phyloP scores from a whole-genome alignment of 140 eudicot genomes.

The Anethum foeniculum region DNA sequence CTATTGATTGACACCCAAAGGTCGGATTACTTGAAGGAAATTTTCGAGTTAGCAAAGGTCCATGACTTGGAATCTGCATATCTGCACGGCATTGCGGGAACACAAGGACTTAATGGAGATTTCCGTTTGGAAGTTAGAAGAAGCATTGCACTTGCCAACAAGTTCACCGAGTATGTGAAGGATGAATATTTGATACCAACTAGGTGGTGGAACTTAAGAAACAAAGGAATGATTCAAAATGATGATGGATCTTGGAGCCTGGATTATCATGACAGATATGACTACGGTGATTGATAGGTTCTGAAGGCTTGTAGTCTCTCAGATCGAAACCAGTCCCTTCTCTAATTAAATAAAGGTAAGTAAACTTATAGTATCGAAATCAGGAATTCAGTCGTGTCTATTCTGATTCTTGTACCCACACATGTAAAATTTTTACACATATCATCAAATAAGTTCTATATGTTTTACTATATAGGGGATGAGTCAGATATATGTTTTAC shows the following conservation, averaged over 20 bases:
- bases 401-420: neutral
- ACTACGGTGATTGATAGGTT: constrained; percentile 10
- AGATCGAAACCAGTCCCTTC: neutral
- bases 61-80: constrained; percentile 48
- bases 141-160: constrained; percentile 47
- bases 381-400: neutral
- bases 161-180: constrained; percentile 34
- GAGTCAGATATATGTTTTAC: neutral
- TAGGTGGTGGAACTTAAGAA: constrained; percentile 54
- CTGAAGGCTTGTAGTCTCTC: neutral
- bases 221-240: constrained; percentile 63
- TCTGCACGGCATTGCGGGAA: constrained; percentile 70
- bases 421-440: neutral
- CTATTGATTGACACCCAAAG: constrained; percentile 39
- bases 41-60: constrained; percentile 29
- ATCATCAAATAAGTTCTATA: neutral
- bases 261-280: constrained; percentile 36
- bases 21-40: constrained; percentile 32
- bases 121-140: constrained; percentile 45
- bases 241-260: constrained; percentile 62
- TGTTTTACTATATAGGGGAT: neutral
- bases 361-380: neutral
- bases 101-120: constrained; percentile 44
- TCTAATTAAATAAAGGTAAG: neutral
- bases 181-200: constrained; percentile 45